Percentiles rank a stretch among this genome's conserved stretches.
Conservation (phyloP, 2,329 filamentous ascomycete genomes). For the Talaromyces sp. region DNA sequence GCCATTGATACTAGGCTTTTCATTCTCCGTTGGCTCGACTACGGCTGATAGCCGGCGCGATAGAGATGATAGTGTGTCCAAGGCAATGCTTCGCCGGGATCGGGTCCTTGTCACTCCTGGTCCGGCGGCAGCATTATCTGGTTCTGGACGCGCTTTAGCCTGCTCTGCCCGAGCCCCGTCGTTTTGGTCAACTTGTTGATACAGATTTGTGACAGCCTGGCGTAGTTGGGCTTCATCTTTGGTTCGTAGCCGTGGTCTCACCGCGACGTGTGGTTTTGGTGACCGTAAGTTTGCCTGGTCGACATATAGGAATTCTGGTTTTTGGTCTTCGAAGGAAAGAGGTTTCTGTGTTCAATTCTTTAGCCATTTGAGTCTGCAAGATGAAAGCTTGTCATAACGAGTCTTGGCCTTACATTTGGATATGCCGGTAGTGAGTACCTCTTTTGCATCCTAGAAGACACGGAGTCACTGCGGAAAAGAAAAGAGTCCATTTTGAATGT, state of each 20-base stretch:
- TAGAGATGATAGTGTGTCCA: neutral
- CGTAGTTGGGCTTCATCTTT: neutral
- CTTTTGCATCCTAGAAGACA: constrained; percentile 6
- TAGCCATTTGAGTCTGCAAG: neutral
- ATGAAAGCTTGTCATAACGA: no score
- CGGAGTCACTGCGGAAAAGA: neutral
- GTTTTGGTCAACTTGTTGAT: neutral
- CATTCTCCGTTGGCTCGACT: neutral
- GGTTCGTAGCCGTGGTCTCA: neutral
- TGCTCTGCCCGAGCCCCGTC: neutral
- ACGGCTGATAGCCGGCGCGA: neutral
- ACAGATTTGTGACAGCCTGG: neutral
- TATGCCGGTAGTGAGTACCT: constrained; percentile 3
- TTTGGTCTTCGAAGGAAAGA: neutral
- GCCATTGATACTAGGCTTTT: neutral
- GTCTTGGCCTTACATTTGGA: neutral
- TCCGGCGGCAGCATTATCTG: neutral
- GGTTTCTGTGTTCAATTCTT: neutral
- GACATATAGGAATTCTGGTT: neutral
- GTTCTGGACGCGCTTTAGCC: neutral
- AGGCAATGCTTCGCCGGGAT: neutral
- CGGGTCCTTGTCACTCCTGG: neutral
- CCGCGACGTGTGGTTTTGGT: neutral
- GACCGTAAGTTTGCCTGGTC: neutral
- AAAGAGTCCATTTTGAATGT: constrained; percentile 1